Conservation (phyloP, 768 basidiomycete genomes). For the Clitopilus passeckerianus region DNA sequence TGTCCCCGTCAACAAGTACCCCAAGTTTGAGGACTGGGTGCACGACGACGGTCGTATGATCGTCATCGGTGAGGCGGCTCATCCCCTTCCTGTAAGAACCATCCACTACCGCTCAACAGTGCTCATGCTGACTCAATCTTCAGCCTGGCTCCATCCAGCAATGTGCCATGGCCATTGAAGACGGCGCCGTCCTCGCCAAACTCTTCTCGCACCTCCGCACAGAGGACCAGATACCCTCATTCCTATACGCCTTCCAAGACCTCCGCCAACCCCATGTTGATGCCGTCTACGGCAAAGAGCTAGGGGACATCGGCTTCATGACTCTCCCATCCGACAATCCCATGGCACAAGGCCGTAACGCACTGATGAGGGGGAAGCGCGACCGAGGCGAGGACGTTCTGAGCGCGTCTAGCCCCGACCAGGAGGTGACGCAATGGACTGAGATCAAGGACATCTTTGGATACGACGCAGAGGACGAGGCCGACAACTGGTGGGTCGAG, state of each 20-base stretch:
- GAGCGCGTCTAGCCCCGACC: not conserved
- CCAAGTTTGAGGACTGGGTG: constrained; percentile 47
- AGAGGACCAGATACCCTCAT: constrained; percentile 42
- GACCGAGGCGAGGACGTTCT: constrained; percentile 19
- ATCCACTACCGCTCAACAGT: not conserved
- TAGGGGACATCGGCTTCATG: constrained; percentile 38
- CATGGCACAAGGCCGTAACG: constrained; percentile 37
- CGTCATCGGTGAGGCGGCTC: constrained; percentile 53
- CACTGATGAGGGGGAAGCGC: constrained; percentile 24
- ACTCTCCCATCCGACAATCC: constrained; percentile 35
- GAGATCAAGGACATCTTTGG: constrained; percentile 43
- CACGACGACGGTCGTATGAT: constrained; percentile 39
- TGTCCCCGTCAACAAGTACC: constrained; percentile 31
- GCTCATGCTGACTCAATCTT: not conserved
- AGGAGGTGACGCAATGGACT: constrained; percentile 31
- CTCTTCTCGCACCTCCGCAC: constrained; percentile 51
- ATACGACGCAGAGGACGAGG: constrained; percentile 55
- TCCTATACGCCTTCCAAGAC: constrained; percentile 53
- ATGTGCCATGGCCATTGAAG: constrained; percentile 51
- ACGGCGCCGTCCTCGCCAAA: constrained; percentile 54
- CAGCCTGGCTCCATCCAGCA: constrained; percentile 49
- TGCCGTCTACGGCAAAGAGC: constrained; percentile 35
- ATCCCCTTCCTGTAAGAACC: constrained; percentile 47
- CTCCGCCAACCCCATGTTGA: constrained; percentile 44
- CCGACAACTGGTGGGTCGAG: constrained; percentile 55